phyloP scores from a whole-genome alignment of 2,329 filamentous ascomycete species.

The Xylariaceae sp. region DNA sequence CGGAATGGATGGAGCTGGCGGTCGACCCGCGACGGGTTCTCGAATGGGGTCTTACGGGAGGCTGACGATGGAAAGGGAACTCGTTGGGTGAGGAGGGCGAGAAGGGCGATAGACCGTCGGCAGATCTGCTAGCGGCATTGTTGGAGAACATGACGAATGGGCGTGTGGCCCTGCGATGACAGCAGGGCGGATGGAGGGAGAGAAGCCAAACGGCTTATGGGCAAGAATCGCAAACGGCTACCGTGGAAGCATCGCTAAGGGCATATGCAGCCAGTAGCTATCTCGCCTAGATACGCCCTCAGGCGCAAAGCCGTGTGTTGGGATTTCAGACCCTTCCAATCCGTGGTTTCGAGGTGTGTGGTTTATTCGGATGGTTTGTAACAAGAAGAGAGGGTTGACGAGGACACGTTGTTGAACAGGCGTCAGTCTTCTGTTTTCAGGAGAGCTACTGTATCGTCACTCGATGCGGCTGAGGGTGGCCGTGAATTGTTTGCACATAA shows the following conservation, averaged over 20 bases:
- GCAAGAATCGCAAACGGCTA: conserved; percentile 38
- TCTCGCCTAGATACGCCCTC: not conserved
- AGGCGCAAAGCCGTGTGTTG: not conserved
- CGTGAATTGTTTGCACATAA: not conserved
- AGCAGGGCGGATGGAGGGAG: conserved; percentile 27
- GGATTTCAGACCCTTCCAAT: not conserved
- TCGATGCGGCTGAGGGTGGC: not conserved
- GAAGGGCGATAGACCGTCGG: conserved; percentile 60
- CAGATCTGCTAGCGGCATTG: conserved; percentile 59
- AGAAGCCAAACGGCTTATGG: conserved; percentile 37
- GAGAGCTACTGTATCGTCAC: not conserved
- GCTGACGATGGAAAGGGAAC: conserved; percentile 57
- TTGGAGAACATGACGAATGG: conserved; percentile 56
- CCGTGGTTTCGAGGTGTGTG: not conserved
- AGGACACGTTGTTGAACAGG: not conserved
- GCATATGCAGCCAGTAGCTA: not conserved
- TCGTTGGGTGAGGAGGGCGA: conserved; percentile 53
- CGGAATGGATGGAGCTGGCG: conserved; percentile 82
- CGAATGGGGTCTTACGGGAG: conserved; percentile 45
- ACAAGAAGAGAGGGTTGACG: not conserved
- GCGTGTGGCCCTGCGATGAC: conserved; percentile 2
- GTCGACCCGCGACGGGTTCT: conserved; percentile 71
- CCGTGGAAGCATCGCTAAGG: conserved; percentile 49
- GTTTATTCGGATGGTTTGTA: not conserved
- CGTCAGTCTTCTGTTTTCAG: not conserved